Conservation (phyloP, 345 rosid genomes). For the Cardamine resedifolia region DNA sequence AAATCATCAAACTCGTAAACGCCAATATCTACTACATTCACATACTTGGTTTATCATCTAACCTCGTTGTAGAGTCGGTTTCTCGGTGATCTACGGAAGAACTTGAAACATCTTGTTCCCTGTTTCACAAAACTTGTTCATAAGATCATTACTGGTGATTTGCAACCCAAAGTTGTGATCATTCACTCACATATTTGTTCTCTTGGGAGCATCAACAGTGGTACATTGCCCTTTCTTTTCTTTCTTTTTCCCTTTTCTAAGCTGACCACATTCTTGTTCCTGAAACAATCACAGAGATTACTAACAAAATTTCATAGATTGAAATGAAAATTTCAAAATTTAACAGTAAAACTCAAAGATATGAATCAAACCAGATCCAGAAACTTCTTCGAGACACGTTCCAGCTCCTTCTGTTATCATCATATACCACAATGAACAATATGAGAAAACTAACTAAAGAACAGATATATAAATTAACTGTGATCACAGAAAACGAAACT, state of each 20-base stretch:
- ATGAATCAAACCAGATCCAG: constrained; percentile 28
- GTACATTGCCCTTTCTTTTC: constrained; percentile 35
- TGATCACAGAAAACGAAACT: constrained; percentile 13
- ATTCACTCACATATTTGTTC: constrained; percentile 41
- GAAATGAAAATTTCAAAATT: too few species aligned
- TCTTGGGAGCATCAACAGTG: constrained; percentile 18
- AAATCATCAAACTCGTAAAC: not conserved
- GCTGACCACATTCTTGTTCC: constrained; percentile 66
- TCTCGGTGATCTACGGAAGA: constrained; percentile 22
- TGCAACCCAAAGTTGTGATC: not conserved
- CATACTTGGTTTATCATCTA: constrained; percentile 33
- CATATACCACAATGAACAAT: constrained; percentile 8
- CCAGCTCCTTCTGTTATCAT: constrained; percentile 68
- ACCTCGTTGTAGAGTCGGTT: constrained; percentile 29
- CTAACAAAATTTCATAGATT: not conserved
- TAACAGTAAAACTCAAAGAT: not conserved
- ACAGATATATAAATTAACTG: not conserved
- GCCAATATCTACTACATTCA: constrained; percentile 36
- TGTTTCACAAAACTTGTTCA: constrained; percentile 32
- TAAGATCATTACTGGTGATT: not conserved
- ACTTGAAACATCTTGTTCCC: constrained; percentile 40
- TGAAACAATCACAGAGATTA: constrained; percentile 30
- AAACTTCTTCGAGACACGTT: constrained; percentile 51
- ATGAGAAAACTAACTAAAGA: constrained; percentile 22
- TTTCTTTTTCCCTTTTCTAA: constrained; percentile 47